Conservation (phyloP, 208 protist species). For the Angomonas deanei region DNA sequence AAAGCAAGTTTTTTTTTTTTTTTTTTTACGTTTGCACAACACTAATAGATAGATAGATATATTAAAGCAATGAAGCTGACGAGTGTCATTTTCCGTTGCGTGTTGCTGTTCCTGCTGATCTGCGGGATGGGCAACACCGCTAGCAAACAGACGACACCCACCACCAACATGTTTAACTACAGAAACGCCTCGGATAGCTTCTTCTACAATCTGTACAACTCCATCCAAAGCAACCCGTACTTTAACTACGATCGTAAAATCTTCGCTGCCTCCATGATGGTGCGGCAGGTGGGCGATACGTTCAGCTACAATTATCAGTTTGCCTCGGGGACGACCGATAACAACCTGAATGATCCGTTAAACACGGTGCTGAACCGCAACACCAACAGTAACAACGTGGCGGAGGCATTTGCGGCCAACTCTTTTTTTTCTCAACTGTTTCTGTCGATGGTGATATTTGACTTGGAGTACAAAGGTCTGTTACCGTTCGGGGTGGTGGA, state of each 20-base stretch:
- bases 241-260: background rate
- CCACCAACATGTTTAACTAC: no score
- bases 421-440: constrained; percentile 37
- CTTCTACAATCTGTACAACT: background rate
- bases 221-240: background rate
- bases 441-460: constrained; percentile 30
- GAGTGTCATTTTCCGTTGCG: no score
- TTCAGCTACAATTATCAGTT: no score
- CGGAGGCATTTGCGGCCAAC: constrained; percentile 8
- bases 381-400: constrained; percentile 2
- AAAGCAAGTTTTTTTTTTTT: no score
- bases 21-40: no score
- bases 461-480: constrained; percentile 21
- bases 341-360: background rate
- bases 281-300: no score
- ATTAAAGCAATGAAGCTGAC: no score
- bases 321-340: background rate
- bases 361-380: background rate
- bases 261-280: background rate
- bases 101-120: no score
- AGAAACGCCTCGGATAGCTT: no score
- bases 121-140: background rate
- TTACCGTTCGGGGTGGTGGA: constrained; percentile 35
- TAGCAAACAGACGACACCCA: background rate
- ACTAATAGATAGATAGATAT: no score